Percentiles rank a stretch among this genome's conserved stretches.
Conservation (phyloP, 768 basidiomycete genomes). For the Auricularia auricula-judae region DNA sequence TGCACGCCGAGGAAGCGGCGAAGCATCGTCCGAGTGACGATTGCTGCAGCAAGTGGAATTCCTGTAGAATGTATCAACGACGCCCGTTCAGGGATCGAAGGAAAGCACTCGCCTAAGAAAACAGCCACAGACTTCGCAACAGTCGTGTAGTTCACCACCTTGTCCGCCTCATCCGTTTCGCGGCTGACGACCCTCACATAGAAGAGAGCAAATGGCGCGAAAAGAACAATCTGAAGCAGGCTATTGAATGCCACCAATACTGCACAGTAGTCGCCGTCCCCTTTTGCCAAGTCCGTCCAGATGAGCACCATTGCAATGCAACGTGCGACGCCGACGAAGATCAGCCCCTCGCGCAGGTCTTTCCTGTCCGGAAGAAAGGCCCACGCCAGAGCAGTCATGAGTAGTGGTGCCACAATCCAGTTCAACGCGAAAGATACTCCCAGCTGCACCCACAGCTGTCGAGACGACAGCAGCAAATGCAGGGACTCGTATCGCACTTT, state of each 20-base stretch:
- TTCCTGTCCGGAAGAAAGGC: slow-evolving; percentile 73
- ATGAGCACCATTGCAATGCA: slow-evolving; percentile 66
- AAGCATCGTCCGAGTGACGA: slow-evolving; percentile 47
- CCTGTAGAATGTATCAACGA: slow-evolving; percentile 52
- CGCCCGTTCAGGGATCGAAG: neutral
- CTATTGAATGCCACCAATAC: slow-evolving; percentile 77
- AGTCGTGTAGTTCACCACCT: slow-evolving; percentile 44
- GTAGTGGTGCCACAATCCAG: slow-evolving; percentile 70
- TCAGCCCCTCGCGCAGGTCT: slow-evolving; percentile 65
- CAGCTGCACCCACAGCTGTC: slow-evolving; percentile 54
- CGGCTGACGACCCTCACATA: slow-evolving; percentile 66
- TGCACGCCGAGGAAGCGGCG: slow-evolving; percentile 35
- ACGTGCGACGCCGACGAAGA: slow-evolving; percentile 69
- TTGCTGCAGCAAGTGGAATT: slow-evolving; percentile 63
- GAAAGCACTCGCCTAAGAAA: neutral
- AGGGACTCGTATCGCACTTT: slow-evolving; percentile 28
- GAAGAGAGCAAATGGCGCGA: slow-evolving; percentile 60
- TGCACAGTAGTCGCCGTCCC: slow-evolving; percentile 63
- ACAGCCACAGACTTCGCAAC: slow-evolving; percentile 50
- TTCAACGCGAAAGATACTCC: slow-evolving; percentile 57
- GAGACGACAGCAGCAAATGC: slow-evolving; percentile 41
- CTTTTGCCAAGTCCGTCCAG: slow-evolving; percentile 66
- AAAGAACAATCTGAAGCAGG: slow-evolving; percentile 64
- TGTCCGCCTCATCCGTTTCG: slow-evolving; percentile 16
- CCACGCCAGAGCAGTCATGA: slow-evolving; percentile 84